Base-by-base conservation (phyloP, 2,329 filamentous ascomycete genomes). In the Colletotrichum sp. region DNA sequence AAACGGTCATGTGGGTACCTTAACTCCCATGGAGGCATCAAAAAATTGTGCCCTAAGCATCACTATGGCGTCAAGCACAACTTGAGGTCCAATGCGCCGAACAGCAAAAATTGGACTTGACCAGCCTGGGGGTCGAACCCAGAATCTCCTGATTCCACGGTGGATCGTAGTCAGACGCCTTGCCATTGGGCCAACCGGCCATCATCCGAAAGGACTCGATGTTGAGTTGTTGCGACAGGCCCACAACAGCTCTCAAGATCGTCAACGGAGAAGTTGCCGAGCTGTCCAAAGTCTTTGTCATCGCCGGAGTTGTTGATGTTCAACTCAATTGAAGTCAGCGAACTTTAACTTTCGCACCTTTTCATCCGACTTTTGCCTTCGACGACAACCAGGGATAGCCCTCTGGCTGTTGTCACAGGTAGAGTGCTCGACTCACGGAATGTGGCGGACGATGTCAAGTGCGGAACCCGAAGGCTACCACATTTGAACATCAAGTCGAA, bases 151-250 rank as follows among this genome's bases (percentile, higher is more conserved):
- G 69, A 75, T 75, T 24, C 34, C 67, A 48, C n/a, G 5, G n/a
- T 34, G 5, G 36, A 52, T 85, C 83, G 83, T 85, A 85, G 84
- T 85, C 83, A 85, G 83, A 85, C 84, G 84, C 83, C 83, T 84
- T 85, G 83, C 80, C 83, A 85, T 83, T 83, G 81, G 82, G 81
- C 82, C 82, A 85, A 75, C 73, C 73, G 73, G 73, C 73, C 73
- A n/a, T 30, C 32, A 24, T 69, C 58, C 58, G 34, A 32, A 6
- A 26, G 24, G 28, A 38, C 58, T 43, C 10, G 21, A 30, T 30
- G 13, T 52, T 36, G 24, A 8, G 18, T 18, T 64, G 34, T 26
- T 38, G 13, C 14, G 0, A 4, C 3, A 5, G 13, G 4, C n/a
- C n/a, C 36, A 26, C 18, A 26, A 48, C 10, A 12, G 18, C 26